phyloP scores from a whole-genome alignment of 352 stramenopile species.

The Globisporangium irregulare region DNA sequence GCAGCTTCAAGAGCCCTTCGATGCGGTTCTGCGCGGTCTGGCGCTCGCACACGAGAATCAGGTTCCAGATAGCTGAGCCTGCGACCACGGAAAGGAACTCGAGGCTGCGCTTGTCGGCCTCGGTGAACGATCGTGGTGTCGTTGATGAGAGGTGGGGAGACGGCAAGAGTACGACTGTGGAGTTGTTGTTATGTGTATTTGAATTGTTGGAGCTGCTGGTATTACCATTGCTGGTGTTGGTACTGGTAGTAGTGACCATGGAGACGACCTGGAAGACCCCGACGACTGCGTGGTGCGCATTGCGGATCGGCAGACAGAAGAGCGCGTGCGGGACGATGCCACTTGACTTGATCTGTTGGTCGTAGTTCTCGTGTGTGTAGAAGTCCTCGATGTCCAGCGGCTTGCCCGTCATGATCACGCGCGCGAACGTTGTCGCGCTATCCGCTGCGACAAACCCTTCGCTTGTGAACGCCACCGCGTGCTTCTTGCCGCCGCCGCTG shows the following conservation, averaged over 20 bases:
- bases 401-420: constrained; percentile 64
- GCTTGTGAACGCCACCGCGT: constrained; percentile 30
- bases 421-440: constrained; percentile 58
- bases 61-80: constrained; percentile 65
- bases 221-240: neutral
- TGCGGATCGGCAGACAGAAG: constrained; percentile 64
- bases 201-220: neutral
- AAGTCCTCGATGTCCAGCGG: constrained; percentile 51
- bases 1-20: constrained; percentile 62
- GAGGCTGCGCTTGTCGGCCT: constrained; percentile 44
- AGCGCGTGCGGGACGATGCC: constrained; percentile 40
- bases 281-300: constrained; percentile 57
- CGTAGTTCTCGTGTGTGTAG: constrained; percentile 57
- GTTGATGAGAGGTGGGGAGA: neutral
- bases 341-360: constrained; percentile 35
- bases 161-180: neutral
- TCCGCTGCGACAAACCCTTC: constrained; percentile 59
- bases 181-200: neutral
- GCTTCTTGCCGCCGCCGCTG: constrained; percentile 4
- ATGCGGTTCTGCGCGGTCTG: constrained; percentile 69
- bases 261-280: constrained; percentile 50
- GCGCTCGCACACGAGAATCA: constrained; percentile 55
- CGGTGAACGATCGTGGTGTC: constrained; percentile 25
- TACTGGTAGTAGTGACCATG: constrained; percentile 12
- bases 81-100: constrained; percentile 57